Percentiles rank a stretch among this genome's conserved stretches.
These are phyloP conservation scores for Ambispora gerdemannii DNA, from an alignment of 192 early-diverging fungal species.

Conservation along the genomic window DNA sequence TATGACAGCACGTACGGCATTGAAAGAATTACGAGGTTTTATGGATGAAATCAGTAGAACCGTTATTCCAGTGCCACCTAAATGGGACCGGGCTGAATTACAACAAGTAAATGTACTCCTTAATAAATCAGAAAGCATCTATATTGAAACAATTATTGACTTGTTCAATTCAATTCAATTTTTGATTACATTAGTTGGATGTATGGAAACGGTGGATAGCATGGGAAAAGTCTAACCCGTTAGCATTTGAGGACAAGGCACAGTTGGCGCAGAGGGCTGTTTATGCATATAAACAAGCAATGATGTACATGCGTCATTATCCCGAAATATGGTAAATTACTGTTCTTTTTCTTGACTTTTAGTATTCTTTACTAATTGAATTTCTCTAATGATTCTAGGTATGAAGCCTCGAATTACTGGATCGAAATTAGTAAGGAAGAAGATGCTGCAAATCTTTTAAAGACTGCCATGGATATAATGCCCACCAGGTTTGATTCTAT, in stretches of 20 bases:
- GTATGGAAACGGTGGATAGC: conserved; percentile 83
- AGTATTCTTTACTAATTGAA: conserved; percentile 5
- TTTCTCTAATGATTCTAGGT: conserved; percentile 16
- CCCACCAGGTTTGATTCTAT: conserved; percentile 58
- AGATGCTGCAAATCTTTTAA: conserved; percentile 60
- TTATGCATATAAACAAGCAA: conserved; percentile 84
- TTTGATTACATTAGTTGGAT: neutral
- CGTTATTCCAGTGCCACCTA: conserved; percentile 69
- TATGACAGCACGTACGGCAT: conserved; percentile 89
- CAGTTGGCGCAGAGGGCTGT: conserved; percentile 65
- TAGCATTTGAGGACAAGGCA: conserved; percentile 65
- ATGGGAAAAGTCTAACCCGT: conserved; percentile 89
- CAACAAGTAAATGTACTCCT: conserved; percentile 44
- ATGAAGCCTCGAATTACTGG: conserved; percentile 63
- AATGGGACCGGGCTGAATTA: conserved; percentile 76
- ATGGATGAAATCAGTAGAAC: conserved; percentile 72
- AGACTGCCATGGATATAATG: conserved; percentile 64
- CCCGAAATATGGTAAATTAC: conserved; percentile 80
- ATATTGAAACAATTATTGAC: too few relatives aligned
- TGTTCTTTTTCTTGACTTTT: neutral
- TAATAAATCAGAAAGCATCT: too few relatives aligned
- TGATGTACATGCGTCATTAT: conserved; percentile 78
- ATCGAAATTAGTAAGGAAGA: conserved; percentile 55
- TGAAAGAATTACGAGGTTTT: conserved; percentile 74
- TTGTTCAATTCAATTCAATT: too few relatives aligned